Base-by-base conservation (phyloP, 192 early-diverging fungal genomes). In the Coemansia sp. region DNA sequence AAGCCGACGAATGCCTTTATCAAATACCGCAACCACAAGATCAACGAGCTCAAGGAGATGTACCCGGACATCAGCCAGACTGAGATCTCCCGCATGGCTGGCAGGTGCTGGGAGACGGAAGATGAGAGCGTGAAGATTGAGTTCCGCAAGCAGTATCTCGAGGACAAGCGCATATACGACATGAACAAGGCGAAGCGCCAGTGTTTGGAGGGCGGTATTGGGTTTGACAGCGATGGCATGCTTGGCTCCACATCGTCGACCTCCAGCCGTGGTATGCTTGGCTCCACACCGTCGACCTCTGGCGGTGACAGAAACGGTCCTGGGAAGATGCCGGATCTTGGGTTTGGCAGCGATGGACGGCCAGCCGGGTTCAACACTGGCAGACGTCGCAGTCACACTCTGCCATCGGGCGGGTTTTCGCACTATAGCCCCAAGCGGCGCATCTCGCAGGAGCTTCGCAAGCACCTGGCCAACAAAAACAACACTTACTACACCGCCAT, bases 1-100 rank as follows among this genome's bases (percentile, higher is more conserved):
- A 80, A 74, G 62, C 77, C 77, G 0, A 80, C 77, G 25, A 80
- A 80, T 31, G 60, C 77, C 10, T 80, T 80, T 44, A 80, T 80
- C 61, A 80, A 74, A 60, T 80, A 80, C 45, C 77, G 77, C 53
- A 80, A 70, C 64, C 57, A 74, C 55, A 80, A 74, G 50, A 80
- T 80, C 41, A 50, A 23, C 14, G 77, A 80, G 44, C 65, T 80
- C 60, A 74, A 80, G 64, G 30, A 30, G 27, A 47, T 42, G 48
- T 53, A 70, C 53, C 77, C 77, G 2, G 77, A 74, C 22, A 73
- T 80, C 37, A 80, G 71, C 50, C 77, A 80, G 62, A 73, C 77
- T 0, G 72, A 74, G 67, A 80, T 80, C 19, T 80, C 77, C 36
- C 77, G 77, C 40, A 74, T 80, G 68, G 71, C 72, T 22, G 77